Evolutionary conservation across 2,329 filamentous ascomycete species (phyloP), one percentile per base, ranked within the genome.

Genomic region (Calonectria leucothoes): DNA sequence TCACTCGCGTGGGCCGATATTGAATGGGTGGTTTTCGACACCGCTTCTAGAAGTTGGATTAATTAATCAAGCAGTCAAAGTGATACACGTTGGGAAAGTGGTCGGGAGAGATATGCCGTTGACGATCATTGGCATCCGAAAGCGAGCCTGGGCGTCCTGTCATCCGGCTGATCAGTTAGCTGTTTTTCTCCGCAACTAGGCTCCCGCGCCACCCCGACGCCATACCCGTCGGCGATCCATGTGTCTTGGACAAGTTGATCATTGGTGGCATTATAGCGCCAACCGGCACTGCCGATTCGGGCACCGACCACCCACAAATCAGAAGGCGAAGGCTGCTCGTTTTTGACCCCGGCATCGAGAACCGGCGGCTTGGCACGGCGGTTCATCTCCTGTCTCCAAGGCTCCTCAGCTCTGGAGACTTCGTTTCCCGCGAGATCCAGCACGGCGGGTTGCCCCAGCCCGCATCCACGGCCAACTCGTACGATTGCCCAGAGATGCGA

Each of bases 291-390:
- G 14, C 55, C 55, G 55, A 59, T 37, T 59, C 55, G 55, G 55
- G 55, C 55, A 37, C 55, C 33, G n/a, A 59, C 55, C 55, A 39
- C 55, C 55, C 55, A 59, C 55, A 37, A 39, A 61, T 61, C 55
- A 39, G 23, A 39, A 27, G 33, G 25, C 23, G 35, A 39, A 8
- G 10, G 27, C 4, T 6, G 25, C 35, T 3, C 10, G 20, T 39
- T 25, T 23, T 27, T 37, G n/a, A 37, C 27, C n/a, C 23, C 55
- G 35, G 55, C 35, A 42, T 8, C 39, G n/a, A 7, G 33, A 25
- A 27, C 55, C 55, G 15, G 33, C 35, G n/a, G 12, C 55, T 61
- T 39, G 55, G 55, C 55, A 61, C 14, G 11, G 14, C 17, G 33
- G 35, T 29, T 6, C 7, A 6, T 61, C 55, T 61, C 55, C n/a